Conservation (phyloP, 352 stramenopile species). For the Phytophthora sansomeana region DNA sequence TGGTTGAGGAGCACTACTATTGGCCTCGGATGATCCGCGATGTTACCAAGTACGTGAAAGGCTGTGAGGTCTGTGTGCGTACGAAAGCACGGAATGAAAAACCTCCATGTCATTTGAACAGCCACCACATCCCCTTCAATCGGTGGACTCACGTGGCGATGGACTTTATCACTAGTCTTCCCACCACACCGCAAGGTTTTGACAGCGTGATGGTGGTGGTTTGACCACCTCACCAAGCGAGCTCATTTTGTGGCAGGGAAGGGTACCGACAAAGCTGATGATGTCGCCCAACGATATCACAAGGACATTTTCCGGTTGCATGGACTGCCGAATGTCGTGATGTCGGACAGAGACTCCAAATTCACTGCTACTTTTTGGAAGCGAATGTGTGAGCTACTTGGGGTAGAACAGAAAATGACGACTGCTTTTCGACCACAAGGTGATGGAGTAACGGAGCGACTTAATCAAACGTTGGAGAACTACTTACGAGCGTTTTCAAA, state of each 20-base stretch:
- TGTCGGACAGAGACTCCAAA: conserved; percentile 22
- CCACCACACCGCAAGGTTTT: not conserved
- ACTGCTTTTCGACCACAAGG: conserved; percentile 17
- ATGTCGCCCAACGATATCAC: conserved; percentile 17
- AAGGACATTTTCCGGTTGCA: conserved; percentile 24
- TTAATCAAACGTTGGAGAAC: conserved; percentile 18
- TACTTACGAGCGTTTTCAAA: conserved; percentile 10
- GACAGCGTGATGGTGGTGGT: conserved; percentile 23
- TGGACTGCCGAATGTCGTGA: conserved; percentile 18
- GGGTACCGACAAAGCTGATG: conserved; percentile 9
- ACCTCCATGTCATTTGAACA: not conserved
- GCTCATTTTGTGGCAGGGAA: no score
- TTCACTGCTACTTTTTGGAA: conserved; percentile 18
- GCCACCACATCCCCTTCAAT: not conserved
- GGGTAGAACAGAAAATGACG: conserved; percentile 18
- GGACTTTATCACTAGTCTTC: not conserved
- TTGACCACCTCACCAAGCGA: conserved; percentile 26
- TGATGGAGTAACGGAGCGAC: conserved; percentile 7
- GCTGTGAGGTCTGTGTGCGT: not conserved
- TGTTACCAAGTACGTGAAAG: not conserved
- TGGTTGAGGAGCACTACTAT: not conserved
- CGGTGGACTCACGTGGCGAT: not conserved
- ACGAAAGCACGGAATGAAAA: not conserved
- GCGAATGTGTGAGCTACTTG: conserved; percentile 8
- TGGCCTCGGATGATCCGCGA: no score